Conservation (phyloP, 2,329 filamentous ascomycete species). For the Septoria linicola region DNA sequence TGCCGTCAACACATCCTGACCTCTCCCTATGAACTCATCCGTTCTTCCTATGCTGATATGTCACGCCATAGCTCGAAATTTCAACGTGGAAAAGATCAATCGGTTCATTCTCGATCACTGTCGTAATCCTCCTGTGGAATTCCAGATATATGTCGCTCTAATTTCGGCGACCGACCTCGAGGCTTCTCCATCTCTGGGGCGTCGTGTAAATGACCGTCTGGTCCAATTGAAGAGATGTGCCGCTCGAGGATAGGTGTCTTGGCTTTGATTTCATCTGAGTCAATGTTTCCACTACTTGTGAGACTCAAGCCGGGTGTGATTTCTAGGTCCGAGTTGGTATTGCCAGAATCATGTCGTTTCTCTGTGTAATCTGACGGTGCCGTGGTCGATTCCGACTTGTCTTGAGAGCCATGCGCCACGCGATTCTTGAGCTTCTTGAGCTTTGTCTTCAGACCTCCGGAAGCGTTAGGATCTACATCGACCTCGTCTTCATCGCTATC, state of each 20-base stretch:
- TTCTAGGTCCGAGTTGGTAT: slow-evolving; percentile 14
- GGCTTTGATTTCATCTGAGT: not conserved
- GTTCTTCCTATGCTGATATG: no score
- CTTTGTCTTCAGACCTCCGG: slow-evolving; percentile 6
- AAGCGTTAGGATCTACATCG: not conserved
- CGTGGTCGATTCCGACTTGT: not conserved
- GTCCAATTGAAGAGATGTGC: slow-evolving; percentile 16
- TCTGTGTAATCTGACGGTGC: not conserved
- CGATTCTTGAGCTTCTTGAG: slow-evolving; percentile 16
- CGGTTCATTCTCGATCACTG: slow-evolving; percentile 19
- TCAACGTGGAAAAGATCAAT: no score
- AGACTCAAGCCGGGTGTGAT: slow-evolving; percentile 9
- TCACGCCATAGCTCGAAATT: no score
- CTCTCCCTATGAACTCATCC: no score
- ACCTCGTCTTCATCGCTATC: slow-evolving; percentile 15
- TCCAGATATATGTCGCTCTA: slow-evolving; percentile 21
- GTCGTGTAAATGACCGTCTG: slow-evolving; percentile 8
- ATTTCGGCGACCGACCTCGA: slow-evolving; percentile 3
- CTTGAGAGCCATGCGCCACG: slow-evolving; percentile 7
- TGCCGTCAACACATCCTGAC: no score
- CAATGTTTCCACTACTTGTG: slow-evolving; percentile 2
- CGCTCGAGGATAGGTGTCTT: slow-evolving; percentile 13
- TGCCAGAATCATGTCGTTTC: slow-evolving; percentile 10
- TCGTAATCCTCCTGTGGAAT: slow-evolving; percentile 24
- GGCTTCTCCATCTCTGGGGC: not conserved